A percentile compares a stretch with the other conserved stretches of the same genome.
Evolutionary conservation across 2,329 filamentous ascomycete species (phyloP).

Genomic region (Chaetomiaceae sp.): DNA sequence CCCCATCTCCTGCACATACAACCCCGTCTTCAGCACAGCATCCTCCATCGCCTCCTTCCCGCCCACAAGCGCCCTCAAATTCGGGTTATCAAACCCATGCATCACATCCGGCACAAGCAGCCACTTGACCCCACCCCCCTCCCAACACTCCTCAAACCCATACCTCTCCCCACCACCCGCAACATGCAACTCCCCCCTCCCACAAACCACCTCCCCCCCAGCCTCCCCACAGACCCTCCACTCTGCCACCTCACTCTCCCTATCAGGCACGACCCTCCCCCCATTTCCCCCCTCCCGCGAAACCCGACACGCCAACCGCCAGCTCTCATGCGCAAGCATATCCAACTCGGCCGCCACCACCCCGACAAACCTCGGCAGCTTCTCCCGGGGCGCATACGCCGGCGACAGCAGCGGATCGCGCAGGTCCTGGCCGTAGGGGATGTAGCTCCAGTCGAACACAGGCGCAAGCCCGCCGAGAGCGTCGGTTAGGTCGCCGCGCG

Average conservation of each 20-base stretch:
- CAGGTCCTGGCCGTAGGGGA: constrained; percentile 34
- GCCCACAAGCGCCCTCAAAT: constrained; percentile 27
- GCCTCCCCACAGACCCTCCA: constrained; percentile 18
- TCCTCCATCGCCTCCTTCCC: constrained; percentile 31
- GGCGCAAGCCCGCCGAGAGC: constrained; percentile 28
- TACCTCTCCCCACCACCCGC: constrained; percentile 28
- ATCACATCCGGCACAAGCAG: constrained; percentile 39
- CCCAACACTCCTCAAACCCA: constrained; percentile 27
- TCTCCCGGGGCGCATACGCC: constrained; percentile 27
- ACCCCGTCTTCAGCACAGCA: constrained; percentile 28
- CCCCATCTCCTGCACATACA: constrained; percentile 22
- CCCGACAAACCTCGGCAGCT: constrained; percentile 39
- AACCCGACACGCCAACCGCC: constrained; percentile 34
- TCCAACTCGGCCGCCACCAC: constrained; percentile 42
- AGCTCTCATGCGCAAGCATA: constrained; percentile 40
- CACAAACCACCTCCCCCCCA: neutral
- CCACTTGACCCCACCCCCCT: constrained; percentile 34
- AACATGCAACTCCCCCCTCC: constrained; percentile 11
- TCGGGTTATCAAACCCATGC: constrained; percentile 37
- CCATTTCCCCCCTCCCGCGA: constrained; percentile 23
- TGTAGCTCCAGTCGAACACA: constrained; percentile 40
- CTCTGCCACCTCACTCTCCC: neutral
- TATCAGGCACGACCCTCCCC: constrained; percentile 21
- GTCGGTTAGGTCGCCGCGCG: constrained; percentile 29
- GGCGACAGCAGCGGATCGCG: constrained; percentile 41